Evolutionary conservation across 345 rosid genomes (phyloP), one percentile per base, ranked within the genome.

Genomic region (Citrus medica): DNA sequence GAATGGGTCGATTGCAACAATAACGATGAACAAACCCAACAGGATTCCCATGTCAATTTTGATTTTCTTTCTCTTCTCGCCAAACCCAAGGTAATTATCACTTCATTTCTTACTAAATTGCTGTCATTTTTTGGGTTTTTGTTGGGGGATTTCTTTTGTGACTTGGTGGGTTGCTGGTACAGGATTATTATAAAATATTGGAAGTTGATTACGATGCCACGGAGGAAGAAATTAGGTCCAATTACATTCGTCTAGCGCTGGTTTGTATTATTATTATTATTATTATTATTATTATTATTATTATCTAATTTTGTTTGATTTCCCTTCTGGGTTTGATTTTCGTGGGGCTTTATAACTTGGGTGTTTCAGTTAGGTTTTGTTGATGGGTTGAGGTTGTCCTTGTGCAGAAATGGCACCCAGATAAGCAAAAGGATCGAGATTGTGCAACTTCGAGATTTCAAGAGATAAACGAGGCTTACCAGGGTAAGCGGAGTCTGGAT

Each of bases 401-500:
- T 79, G 12, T 83, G 87, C 83, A 92, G 98, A 95, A 90, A 81
- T 95, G 98, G 98, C 99, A 95, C 76, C 99, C 99, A 0, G 99
- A 95, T 71, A 94, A 96, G 83, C 88, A 88, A 38, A 94, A 96
- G 78, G 88, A 76, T 27, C 88, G 80, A 76, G 91, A 86, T 22
- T 78, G 83, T 63, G 89, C 92, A 38, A 92, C 99, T 63, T 87
- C 91, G 10, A 89, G 87, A 84, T 94, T 96, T 88, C 99, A 96
- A 87, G 97, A 94, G 79, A 96, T 96, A 81, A 96, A 94, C 78
- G 99, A 96, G 84, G 99, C 99, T 78, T 96, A 94, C 79, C 90
- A 89, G 81, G 97, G 99, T 96, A 63, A 77, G 85, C 63, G 24
- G 24, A 48, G 24, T n/a, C 38, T 56, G 61, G 61, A 56, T 22